Base-by-base conservation (phyloP, 2,329 filamentous ascomycete genomes). In the Lasiodiplodia gonubiensis region DNA sequence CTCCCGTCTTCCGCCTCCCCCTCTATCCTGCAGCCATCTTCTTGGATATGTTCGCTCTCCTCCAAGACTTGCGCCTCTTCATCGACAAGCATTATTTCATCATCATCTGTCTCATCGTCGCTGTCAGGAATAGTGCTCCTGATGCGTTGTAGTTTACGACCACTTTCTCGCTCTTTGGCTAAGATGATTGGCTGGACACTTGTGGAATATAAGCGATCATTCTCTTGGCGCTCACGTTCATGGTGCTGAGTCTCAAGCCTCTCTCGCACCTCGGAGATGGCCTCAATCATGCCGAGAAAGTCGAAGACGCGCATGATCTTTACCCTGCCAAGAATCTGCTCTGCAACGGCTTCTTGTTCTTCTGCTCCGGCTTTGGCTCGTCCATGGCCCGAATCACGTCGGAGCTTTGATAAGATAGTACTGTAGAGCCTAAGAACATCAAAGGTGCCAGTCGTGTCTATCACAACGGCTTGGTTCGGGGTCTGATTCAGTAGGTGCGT, bases 231-330 rank as follows among this genome's bases (percentile, higher is more conserved):
- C 10, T 35, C 33, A 10, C 21, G 37, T 18, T 7, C 69, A 35
- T 27, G 57, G 25, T 23, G 39, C 18, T 63, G 59, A 4, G n/a
- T 63, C 55, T 77, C 74, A 6, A 82, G 67, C 1, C 64, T 74
- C n/a, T 79, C 78, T 33, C 77, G 72, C 42, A 85, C 69, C 71
- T 86, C 84, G 0, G 70, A 72, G 3, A 85, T 68, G 11, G 80
- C 80, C 69, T 86, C 84, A 11, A 76, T 73, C 30, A 85, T 70
- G 0, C 84, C 84, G 10, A 80, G 76, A 48, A 82, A 78, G 70
- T 86, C 83, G 70, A 86, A 86, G 0, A 83, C 80, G 4, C 83
- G 78, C 78, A 84, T 83, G 33, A 86, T 81, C 68, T 78, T 79
- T 3, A 85, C 77, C 1, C 80, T 72, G 30, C 82, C 82, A 0